Percentiles rank a stretch among this genome's conserved stretches.
phyloP scores from a whole-genome alignment of 1,284 basidiomycete genomes.

The Ganoderma meredithae region DNA sequence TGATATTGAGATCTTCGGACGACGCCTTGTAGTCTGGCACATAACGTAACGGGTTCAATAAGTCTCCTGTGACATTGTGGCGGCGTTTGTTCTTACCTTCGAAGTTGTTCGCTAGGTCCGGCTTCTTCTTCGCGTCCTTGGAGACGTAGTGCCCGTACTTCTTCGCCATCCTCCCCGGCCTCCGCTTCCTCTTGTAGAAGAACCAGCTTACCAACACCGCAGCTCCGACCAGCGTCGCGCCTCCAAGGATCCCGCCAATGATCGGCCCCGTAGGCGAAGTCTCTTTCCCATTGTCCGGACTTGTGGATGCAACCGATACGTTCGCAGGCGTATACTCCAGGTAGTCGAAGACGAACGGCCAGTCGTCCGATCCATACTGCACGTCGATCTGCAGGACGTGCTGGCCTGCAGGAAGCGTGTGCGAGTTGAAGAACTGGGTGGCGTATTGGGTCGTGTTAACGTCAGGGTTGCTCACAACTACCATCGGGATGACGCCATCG shows the following conservation, averaged over 20 bases:
- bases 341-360: slow-evolving; percentile 24
- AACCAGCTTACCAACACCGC: background rate
- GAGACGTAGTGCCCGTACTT: slow-evolving; percentile 8
- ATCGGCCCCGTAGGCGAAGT: background rate
- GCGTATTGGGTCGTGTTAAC: slow-evolving; percentile 3
- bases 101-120: background rate
- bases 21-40: background rate
- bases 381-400: slow-evolving; percentile 22
- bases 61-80: background rate
- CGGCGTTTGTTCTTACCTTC: background rate
- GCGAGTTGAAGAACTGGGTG: slow-evolving; percentile 13
- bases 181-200: background rate
- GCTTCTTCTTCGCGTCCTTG: slow-evolving; percentile 3
- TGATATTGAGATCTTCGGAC: background rate
- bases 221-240: background rate
- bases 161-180: background rate
- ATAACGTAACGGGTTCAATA: background rate
- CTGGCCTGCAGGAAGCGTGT: background rate
- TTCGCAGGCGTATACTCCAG: slow-evolving; percentile 15
- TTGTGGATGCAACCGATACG: background rate
- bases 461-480: slow-evolving; percentile 13
- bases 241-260: background rate
- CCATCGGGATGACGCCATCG: slow-evolving; percentile 14
- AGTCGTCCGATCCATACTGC: slow-evolving; percentile 16
- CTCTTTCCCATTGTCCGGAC: background rate